A percentile compares a stretch with the other conserved stretches of the same genome.
Conservation (phyloP, 805 yeast species). For the Maudiozyma serrabonitensis region DNA sequence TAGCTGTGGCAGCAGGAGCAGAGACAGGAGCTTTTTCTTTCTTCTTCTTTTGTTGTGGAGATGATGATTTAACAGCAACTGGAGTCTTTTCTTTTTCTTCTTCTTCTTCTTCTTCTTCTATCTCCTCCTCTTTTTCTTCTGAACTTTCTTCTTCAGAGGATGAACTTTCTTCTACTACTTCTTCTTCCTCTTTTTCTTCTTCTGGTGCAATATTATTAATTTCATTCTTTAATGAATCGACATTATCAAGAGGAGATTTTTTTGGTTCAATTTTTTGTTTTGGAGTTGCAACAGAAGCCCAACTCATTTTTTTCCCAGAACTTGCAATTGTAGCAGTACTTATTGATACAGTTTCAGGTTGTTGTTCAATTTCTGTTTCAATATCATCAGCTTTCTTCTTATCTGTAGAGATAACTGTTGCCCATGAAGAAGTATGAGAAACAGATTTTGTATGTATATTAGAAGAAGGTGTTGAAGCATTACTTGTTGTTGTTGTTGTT, state of each 20-base stretch:
- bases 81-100: background rate
- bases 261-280: constrained; percentile 24
- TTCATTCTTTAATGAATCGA: constrained; percentile 30
- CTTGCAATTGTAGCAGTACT: constrained; percentile 6
- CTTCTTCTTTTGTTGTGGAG: background rate
- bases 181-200: background rate
- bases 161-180: background rate
- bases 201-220: constrained; percentile 11
- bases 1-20: constrained; percentile 5
- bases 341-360: constrained; percentile 2
- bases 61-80: background rate
- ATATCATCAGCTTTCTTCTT: constrained; percentile 5
- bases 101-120: background rate
- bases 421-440: constrained; percentile 30
- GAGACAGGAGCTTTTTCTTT: background rate
- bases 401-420: constrained; percentile 23
- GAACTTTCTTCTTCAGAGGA: background rate
- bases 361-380: background rate
- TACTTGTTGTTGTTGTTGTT: constrained; percentile 1
- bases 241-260: constrained; percentile 19
- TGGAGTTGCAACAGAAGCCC: constrained; percentile 66
- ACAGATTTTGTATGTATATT: constrained; percentile 22
- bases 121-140: background rate
- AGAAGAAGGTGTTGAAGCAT: background rate
- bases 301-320: constrained; percentile 35